Evolutionary conservation across 768 basidiomycete genomes (phyloP).

Genomic region (Harrya chromipes): DNA sequence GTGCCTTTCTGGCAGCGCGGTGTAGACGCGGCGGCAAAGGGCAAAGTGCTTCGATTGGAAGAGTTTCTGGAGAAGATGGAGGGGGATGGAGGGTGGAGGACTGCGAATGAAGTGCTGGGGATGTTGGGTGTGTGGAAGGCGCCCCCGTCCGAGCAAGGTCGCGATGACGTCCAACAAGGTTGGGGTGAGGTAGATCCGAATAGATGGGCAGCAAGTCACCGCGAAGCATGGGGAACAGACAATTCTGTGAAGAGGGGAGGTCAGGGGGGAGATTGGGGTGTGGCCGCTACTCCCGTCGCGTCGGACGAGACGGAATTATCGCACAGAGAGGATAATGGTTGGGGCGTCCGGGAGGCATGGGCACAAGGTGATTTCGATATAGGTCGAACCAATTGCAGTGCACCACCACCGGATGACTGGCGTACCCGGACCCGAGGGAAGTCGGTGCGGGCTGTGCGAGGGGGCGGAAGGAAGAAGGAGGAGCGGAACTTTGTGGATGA

Average conservation of each 20-base stretch:
- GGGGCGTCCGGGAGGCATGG: conserved; percentile 22
- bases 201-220: conserved; percentile 10
- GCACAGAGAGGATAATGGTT: conserved; percentile 9
- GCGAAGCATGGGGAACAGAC: conserved; percentile 8
- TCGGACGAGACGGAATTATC: conserved; percentile 24
- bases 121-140: conserved; percentile 27
- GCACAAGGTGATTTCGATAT: not conserved
- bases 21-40: conserved; percentile 46
- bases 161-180: not conserved
- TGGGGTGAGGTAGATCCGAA: conserved; percentile 11
- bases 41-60: conserved; percentile 41
- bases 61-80: conserved; percentile 45
- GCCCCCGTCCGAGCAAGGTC: conserved; percentile 2
- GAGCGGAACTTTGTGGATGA: conserved; percentile 43
- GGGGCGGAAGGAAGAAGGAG: conserved; percentile 10
- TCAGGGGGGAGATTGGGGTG: conserved; percentile 14
- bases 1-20: conserved; percentile 54
- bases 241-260: not conserved
- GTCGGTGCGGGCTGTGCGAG: not conserved
- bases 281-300: conserved; percentile 1
- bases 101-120: conserved; percentile 27
- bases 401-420: conserved; percentile 7
- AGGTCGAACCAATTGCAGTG: not conserved
- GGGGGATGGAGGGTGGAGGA: conserved; percentile 31
- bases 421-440: not conserved